Evolutionary conservation across 306 rosid genomes (phyloP), one percentile per base, ranked within the genome.

Genomic region (Alnus glutinosa): DNA sequence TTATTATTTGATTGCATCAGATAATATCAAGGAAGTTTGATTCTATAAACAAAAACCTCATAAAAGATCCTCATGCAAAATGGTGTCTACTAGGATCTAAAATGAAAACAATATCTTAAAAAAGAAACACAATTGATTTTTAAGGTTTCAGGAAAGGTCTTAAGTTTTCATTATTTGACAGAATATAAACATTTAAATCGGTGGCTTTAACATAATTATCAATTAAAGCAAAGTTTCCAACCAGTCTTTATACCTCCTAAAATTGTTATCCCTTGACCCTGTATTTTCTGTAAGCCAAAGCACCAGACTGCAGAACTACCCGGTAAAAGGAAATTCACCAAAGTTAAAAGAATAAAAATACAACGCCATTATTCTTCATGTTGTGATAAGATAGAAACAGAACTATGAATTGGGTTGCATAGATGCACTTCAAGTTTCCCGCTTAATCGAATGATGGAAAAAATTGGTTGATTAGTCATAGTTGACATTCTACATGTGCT

Each of bases 241-340:
- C 3, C 70, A 78, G 75, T 66, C 51, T 32, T n/a, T 14, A 54
- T 90, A 96, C 99, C 99, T 89, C 99, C 99, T 82, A 96, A 83
- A 83, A 96, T 96, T 79, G 99, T 96, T 67, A 87, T 80, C 19
- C 75, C 90, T 71, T 92, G 97, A 73, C 98, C 98, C 72, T 87
- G 87, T 61, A 88, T 80, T 87, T 93, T 89, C 86, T 93, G 99
- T 73, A 96, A 86, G 64, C 99, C 99, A 78, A 95, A 82, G 85
- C 99, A 95, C 99, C 99, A 95, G 66, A 90, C 88, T 64, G 94
- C 78, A 80, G 84, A 84, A 12, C 88, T 86, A 34, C 87, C 90
- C 99, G 93, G 94, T 37, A 81, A 71, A 30, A 84, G 71, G 11
- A 64, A 55, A 80, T 78, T 77, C 44, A 75, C 75, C 74, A 63